Percentiles rank a stretch among this genome's conserved stretches.
Conservation (phyloP, 2,329 filamentous ascomycete species). For the Aschersonia sp. region DNA sequence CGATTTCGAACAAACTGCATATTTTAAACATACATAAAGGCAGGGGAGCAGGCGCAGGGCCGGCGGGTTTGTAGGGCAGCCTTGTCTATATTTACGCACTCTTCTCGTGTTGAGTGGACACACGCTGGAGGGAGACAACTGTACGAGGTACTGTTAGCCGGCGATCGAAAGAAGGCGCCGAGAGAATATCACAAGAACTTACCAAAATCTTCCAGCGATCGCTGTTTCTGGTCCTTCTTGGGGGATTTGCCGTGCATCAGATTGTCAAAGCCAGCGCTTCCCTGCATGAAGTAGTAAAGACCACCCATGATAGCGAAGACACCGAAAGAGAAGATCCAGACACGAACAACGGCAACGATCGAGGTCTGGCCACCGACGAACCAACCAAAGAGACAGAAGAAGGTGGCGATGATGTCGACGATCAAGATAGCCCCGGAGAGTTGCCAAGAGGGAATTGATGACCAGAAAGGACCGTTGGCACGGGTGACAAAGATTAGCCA, state of each 20-base stretch:
- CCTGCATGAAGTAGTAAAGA: constrained; percentile 64
- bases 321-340: constrained; percentile 87
- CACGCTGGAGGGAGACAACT: constrained; percentile 82
- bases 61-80: constrained; percentile 22
- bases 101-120: constrained; percentile 87
- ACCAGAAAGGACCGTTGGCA: constrained; percentile 87
- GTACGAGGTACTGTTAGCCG: constrained; percentile 32
- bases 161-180: too few relatives aligned
- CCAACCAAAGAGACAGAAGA: constrained; percentile 78
- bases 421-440: constrained; percentile 62
- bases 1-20: constrained; percentile 19
- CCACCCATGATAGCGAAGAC: constrained; percentile 74
- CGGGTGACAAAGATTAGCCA: constrained; percentile 96
- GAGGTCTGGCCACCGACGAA: constrained; percentile 56
- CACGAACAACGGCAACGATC: constrained; percentile 73
- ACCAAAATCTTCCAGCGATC: constrained; percentile 81
- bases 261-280: constrained; percentile 73
- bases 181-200: constrained; percentile 24
- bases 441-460: constrained; percentile 77
- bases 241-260: constrained; percentile 83
- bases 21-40: constrained; percentile 21
- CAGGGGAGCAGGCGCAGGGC: constrained; percentile 21
- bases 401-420: constrained; percentile 72
- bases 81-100: constrained; percentile 41
- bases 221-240: constrained; percentile 71